These are phyloP conservation scores for Naganishia liquefaciens DNA, from an alignment of 1,284 basidiomycete species.

Conservation along the genomic window DNA sequence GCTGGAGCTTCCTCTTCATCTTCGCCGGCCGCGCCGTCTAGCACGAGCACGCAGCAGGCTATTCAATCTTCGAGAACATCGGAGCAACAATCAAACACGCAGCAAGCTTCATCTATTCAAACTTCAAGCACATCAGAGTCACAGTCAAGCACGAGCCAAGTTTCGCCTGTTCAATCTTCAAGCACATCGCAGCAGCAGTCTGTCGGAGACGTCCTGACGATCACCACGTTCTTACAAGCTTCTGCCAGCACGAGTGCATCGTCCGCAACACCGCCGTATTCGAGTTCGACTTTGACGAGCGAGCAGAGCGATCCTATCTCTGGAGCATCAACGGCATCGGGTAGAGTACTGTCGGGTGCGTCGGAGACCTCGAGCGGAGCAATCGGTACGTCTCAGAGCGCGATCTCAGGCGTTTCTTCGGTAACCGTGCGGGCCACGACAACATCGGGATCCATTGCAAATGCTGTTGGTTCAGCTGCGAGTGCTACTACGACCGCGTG, in stretches of 20 bases:
- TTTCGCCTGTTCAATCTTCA: too few species aligned
- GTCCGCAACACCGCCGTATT: slow-evolving; percentile 6
- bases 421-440: slow-evolving; percentile 17
- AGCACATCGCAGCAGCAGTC: too few species aligned
- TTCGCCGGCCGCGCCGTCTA: slow-evolving; percentile 6
- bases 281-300: background rate
- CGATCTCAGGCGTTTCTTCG: slow-evolving; percentile 10
- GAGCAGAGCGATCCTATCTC: slow-evolving; percentile 12
- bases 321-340: slow-evolving; percentile 10
- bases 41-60: background rate
- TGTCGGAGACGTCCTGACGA: too few species aligned
- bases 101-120: too few species aligned
- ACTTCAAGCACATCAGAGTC: too few species aligned
- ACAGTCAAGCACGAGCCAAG: too few species aligned
- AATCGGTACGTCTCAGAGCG: slow-evolving; percentile 13
- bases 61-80: background rate
- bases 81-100: slow-evolving; percentile 3
- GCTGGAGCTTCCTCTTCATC: slow-evolving; percentile 4
- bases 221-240: background rate
- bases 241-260: slow-evolving; percentile 10
- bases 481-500: slow-evolving; percentile 16
- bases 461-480: background rate
- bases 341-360: slow-evolving; percentile 10
- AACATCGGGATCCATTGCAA: background rate
- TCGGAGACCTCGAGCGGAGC: background rate